Evolutionary conservation across 23 red algal genomes (phyloP), one percentile per base, ranked within the genome.

Genomic region (Gracilaria gracilis): DNA sequence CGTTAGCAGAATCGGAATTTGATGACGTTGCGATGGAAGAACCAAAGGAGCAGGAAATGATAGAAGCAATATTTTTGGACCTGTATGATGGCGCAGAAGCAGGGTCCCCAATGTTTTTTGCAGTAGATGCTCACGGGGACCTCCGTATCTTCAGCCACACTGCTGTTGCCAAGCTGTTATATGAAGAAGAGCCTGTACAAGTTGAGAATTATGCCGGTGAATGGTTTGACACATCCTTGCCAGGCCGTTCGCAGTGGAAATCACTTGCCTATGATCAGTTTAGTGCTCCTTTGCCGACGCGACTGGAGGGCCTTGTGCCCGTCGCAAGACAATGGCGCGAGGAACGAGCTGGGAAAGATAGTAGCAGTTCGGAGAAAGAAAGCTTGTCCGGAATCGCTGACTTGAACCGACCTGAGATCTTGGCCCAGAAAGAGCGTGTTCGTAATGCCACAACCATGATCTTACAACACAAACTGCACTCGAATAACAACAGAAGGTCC

Each of bases 11-110:
- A 25, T 75, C 27, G 21, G 84, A 88, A 32, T 11, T 88, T 64
- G 84, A 57, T 17, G 84, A 77, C 8, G 50, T 78, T 29, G 37
- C 51, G 35, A 62, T 28, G 15, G 84, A 76, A 32, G 87, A 12
- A 37, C 53, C 80, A 5, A 34, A 73, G 42, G 75, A 48, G 34
- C 37, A 82, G 32, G 42, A 39, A 21, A 46, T 91, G 2, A 19
- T 91, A 21, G 87, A 91, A 33, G 91, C 79, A 12, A 80, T 93
- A 40, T 79, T 93, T 33, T 65, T 93, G 28, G 91, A 93, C 55
- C 44, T 93, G 40, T 40, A 79, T 50, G 47, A 54, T 70, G 81
- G 51, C 25, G 34, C 49, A 15, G 69, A 42, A 16, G 91, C 61
- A 21, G 59, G 29, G 7, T 78, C 55, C 27, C 66, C 89, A 7